A percentile compares a stretch with the other conserved stretches of the same genome.
These are phyloP conservation scores for Camelina laxa DNA, from an alignment of 345 rosid species.

Conservation along the genomic window DNA sequence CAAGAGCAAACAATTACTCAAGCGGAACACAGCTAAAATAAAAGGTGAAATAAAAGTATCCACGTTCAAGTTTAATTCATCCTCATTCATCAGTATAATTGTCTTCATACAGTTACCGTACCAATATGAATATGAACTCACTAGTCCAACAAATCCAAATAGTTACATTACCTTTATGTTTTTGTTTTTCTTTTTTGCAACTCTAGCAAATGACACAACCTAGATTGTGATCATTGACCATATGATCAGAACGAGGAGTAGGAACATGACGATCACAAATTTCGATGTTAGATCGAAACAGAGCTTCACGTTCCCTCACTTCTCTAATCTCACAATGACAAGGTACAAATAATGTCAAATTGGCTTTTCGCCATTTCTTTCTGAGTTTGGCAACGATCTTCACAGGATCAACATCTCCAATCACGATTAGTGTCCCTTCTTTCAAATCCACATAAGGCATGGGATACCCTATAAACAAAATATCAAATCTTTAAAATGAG, in stretches of 20 bases:
- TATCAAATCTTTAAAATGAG: background rate
- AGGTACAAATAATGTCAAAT: background rate
- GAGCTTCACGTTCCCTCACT: background rate
- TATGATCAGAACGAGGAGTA: too few relatives aligned
- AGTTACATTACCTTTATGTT: background rate
- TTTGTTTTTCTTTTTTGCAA: background rate
- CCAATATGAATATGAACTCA: background rate
- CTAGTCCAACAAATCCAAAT: background rate
- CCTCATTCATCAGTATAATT: background rate
- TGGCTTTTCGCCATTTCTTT: conserved; percentile 8
- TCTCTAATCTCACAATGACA: background rate
- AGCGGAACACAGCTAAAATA: background rate
- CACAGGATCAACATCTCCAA: conserved; percentile 1
- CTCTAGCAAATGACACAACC: conserved; percentile 13
- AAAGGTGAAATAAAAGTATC: conserved; percentile 2
- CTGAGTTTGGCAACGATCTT: background rate
- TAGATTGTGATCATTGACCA: background rate
- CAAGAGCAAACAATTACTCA: background rate
- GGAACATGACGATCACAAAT: background rate
- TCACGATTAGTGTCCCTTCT: background rate
- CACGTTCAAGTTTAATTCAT: background rate
- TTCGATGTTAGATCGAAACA: background rate
- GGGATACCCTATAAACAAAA: background rate
- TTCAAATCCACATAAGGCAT: background rate
- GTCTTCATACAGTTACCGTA: background rate